Base-by-base conservation (phyloP, 2,329 filamentous ascomycete genomes). In the Elsinoe ampelina region DNA sequence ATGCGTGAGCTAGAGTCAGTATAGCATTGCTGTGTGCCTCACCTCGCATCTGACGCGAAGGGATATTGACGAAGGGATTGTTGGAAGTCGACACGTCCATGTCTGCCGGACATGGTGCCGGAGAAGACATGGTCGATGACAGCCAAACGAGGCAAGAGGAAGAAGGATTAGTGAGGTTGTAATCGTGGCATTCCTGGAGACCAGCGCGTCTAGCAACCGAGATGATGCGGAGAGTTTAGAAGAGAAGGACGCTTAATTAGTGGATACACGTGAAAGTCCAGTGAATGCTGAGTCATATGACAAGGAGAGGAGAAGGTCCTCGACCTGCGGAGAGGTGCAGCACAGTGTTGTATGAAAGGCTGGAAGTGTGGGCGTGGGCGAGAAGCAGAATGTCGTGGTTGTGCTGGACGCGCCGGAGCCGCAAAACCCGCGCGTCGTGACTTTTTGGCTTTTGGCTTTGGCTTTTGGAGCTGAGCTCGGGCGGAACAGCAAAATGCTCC, bases 31-130 rank as follows among this genome's bases (percentile, higher is more conserved):
- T 8, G 22, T 32, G 2, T 47, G 8, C 15, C 38, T 13, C 54
- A 71, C 72, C 72, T 72, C 75, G 72, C 76, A 78, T 78, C 45
- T 72, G 70, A 63, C 68, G 68, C 62, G 69, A 70, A 15, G 68
- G 68, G 32, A 71, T 66, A 57, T 68, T 65, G 56, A 62, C 64
- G 48, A 68, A 65, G 26, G 64, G 63, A 32, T 59, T 61, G 50
- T 39, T 48, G 13, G 58, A n/a, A 34, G 59, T 48, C 51, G 58
- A 36, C 35, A 54, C 58, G 43, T 61, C 59, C 39, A 57, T 41
- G 41, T 61, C 59, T 19, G 54, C 39, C 19, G 32, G 30, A 38
- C 50, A 59, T 32, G 58, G 54, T 20, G 56, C 59, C n/a, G 59
- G 59, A 57, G 59, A 61, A 43, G 59, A 59, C 59, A 61, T 61